Evolutionary conservation across 176 grass and related monocot genomes (phyloP).

Genomic region (Oryza officinalis): DNA sequence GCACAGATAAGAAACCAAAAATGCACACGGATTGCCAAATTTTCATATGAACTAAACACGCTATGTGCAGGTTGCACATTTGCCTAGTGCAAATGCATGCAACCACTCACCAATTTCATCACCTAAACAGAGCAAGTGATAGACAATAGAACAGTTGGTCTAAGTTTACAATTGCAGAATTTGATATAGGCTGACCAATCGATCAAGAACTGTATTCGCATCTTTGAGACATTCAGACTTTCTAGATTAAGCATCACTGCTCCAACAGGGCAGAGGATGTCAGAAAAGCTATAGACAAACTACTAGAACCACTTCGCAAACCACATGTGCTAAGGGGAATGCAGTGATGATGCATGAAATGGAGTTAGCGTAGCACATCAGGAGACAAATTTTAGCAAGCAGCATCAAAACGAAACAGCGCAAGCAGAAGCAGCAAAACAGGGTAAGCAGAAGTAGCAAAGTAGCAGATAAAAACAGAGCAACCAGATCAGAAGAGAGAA

Average conservation of each 20-base stretch:
- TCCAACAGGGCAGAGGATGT: not conserved
- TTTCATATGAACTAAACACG: no score
- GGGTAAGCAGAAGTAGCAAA: not conserved
- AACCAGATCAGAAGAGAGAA: not conserved
- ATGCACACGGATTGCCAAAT: no score
- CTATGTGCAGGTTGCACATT: not conserved
- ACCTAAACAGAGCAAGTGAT: not conserved
- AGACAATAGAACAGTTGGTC: not conserved
- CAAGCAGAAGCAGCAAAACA: not conserved
- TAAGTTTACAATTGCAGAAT: not conserved
- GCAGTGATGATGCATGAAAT: not conserved
- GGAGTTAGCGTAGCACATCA: not conserved
- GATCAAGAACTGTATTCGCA: not conserved
- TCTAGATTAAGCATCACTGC: not conserved
- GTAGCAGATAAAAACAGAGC: not conserved
- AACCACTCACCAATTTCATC: not conserved
- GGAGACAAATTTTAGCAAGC: not conserved
- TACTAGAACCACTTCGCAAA: not conserved
- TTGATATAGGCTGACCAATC: not conserved
- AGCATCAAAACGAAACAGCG: not conserved
- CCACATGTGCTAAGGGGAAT: not conserved
- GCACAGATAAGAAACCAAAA: no score
- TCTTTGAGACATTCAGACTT: not conserved
- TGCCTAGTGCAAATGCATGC: not conserved
- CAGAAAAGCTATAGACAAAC: not conserved